Conservation (phyloP, 495 filamentous ascomycete species). For the Podospora sp. region DNA sequence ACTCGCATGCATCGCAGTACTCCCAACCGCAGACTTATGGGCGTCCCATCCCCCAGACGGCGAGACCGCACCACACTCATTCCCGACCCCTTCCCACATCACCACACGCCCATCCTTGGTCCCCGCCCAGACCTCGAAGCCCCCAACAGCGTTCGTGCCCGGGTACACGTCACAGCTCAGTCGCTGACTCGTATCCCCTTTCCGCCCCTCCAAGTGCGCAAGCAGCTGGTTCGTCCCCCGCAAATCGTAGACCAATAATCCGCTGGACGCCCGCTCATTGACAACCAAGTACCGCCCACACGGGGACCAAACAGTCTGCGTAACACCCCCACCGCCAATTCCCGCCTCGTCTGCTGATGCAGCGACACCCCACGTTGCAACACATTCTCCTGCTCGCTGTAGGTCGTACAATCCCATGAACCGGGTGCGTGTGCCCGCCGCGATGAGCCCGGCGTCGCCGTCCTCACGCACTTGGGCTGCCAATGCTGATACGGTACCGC, state of each 20-base stretch:
- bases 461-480: conserved; percentile 34
- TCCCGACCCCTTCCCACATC: conserved; percentile 70
- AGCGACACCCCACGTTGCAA: conserved; percentile 65
- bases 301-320: conserved; percentile 75
- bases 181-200: conserved; percentile 74
- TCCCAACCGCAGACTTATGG: conserved; percentile 61
- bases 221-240: conserved; percentile 70
- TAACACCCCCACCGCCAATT: conserved; percentile 69
- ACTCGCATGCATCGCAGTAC: conserved; percentile 65
- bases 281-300: conserved; percentile 88
- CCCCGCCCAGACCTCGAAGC: conserved; percentile 82
- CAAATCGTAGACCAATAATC: conserved; percentile 81
- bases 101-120: conserved; percentile 76
- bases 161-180: conserved; percentile 71
- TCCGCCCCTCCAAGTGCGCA: conserved; percentile 69
- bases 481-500: conserved; percentile 76
- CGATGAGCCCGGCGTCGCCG: conserved; percentile 57
- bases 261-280: conserved; percentile 77
- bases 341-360: conserved; percentile 39
- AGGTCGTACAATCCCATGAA: conserved; percentile 76
- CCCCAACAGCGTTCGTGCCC: conserved; percentile 43
- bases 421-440: conserved; percentile 80
- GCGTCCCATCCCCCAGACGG: conserved; percentile 62
- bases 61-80: conserved; percentile 53
- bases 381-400: conserved; percentile 63